Conservation (phyloP, 306 rosid species). For the Castanea crenata region DNA sequence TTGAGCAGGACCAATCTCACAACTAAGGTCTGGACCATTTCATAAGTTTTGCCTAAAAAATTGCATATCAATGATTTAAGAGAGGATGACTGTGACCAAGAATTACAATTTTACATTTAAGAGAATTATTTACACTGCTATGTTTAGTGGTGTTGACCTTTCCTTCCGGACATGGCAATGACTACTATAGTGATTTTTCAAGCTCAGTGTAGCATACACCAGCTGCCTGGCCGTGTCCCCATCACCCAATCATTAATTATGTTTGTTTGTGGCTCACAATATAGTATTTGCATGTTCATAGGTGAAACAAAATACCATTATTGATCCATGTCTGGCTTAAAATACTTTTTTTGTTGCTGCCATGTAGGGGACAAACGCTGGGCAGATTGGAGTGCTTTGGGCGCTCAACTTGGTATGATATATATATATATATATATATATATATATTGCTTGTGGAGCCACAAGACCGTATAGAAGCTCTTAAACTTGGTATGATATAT, state of each 20-base stretch:
- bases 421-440: background rate
- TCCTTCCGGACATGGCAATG: background rate
- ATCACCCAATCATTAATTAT: background rate
- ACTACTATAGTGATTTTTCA: background rate
- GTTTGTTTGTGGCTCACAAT: background rate
- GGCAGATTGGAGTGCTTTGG: background rate
- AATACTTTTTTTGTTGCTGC: background rate
- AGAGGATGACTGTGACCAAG: background rate
- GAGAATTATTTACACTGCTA: background rate
- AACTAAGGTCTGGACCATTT: conserved; percentile 51
- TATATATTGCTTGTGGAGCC: background rate
- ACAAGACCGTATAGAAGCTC: background rate
- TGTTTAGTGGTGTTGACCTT: background rate
- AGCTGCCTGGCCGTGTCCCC: background rate
- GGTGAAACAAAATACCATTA: background rate
- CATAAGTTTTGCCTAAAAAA: background rate
- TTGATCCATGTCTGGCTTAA: background rate
- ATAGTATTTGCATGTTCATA: background rate
- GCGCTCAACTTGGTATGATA: background rate
- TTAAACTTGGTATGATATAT: background rate
- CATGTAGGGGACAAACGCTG: background rate
- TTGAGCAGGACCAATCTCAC: conserved; percentile 89
- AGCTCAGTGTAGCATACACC: background rate
- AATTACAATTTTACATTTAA: background rate
- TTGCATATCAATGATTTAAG: background rate